Evolutionary conservation across 257 asterid genomes (phyloP), one percentile per base, ranked within the genome.

Genomic region (Solanum boliviense): DNA sequence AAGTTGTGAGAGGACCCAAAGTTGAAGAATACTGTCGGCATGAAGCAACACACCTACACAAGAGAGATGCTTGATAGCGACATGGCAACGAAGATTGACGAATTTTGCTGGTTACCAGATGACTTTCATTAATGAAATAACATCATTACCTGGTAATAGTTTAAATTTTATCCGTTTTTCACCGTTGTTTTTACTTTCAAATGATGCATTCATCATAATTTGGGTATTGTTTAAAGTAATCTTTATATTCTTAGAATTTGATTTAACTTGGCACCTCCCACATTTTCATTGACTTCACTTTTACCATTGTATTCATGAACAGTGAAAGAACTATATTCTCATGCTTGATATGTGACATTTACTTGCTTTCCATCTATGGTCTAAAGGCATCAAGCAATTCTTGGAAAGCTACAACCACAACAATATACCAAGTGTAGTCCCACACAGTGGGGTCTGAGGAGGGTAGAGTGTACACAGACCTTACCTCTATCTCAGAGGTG

Each of bases 21-120:
- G 91, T 86, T 76, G 89, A 90, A 87, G 87, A 62, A 90, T 44
- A 89, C 88, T 90, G 96, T 92, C 94, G 89, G 93, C 91, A 88
- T 86, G 91, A 91, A 92, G 86, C 93, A 81, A 91, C 87, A 87
- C 92, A 36, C 41, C 41, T 38, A 38, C 41, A 44, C 21, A 82
- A 89, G 87, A 89, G 95, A 89, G 95, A 92, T 90, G 91, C 91
- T 65, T 88, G 93, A 92, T 90, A 62, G 94, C 58, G 94, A 94
- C 91, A 89, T 90, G 84, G 91, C 93, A 90, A 89, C 92, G 34
- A 90, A 86, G 91, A 89, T 73, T 90, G 87, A 86, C 91, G 89
- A 72, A 32, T 85, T 34, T 88, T 87, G 91, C 84, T 89, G 88
- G 79, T 88, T 88, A 11, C 86, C 74, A 13, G 84, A 76, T 90